Evolutionary conservation across 306 rosid species (phyloP).

Genomic region (Quercus gilva): DNA sequence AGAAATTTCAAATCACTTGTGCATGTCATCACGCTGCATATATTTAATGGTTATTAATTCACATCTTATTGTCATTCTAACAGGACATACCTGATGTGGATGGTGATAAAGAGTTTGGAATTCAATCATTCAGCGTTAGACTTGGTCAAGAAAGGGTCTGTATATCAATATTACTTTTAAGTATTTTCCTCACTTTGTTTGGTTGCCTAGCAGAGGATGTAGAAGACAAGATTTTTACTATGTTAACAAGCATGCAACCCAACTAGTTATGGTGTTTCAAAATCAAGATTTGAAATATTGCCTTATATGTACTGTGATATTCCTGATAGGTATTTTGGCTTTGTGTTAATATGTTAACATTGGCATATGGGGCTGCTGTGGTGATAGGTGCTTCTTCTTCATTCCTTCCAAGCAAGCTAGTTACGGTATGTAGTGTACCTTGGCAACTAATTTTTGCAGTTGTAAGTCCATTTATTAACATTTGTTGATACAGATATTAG

Average conservation of each 20-base stretch:
- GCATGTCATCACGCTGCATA: not conserved
- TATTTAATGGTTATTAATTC: not conserved
- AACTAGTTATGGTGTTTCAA: not conserved
- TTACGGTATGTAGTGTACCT: constrained; percentile 4
- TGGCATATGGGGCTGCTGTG: constrained; percentile 23
- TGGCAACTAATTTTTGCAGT: not conserved
- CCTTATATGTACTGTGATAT: not conserved
- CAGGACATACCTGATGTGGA: constrained; percentile 35
- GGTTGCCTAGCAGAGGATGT: not conserved
- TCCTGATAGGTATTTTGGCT: constrained; percentile 19
- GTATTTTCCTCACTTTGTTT: not conserved
- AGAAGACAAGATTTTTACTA: not conserved
- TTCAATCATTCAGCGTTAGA: constrained; percentile 23
- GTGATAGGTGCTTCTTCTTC: constrained; percentile 20
- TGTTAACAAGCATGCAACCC: too few relatives aligned
- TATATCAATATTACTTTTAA: not conserved
- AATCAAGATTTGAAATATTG: not conserved
- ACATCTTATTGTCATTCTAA: not conserved
- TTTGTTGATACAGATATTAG: not conserved
- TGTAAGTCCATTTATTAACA: not conserved
- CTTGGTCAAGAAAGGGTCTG: constrained; percentile 19
- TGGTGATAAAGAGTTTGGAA: constrained; percentile 24
- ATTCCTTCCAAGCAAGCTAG: constrained; percentile 6
- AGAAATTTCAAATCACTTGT: not conserved
- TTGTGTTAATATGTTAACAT: constrained; percentile 19